These are phyloP conservation scores for Cordyceps pruinosa DNA, from an alignment of 2,329 filamentous ascomycete genomes.

Conservation along the genomic window DNA sequence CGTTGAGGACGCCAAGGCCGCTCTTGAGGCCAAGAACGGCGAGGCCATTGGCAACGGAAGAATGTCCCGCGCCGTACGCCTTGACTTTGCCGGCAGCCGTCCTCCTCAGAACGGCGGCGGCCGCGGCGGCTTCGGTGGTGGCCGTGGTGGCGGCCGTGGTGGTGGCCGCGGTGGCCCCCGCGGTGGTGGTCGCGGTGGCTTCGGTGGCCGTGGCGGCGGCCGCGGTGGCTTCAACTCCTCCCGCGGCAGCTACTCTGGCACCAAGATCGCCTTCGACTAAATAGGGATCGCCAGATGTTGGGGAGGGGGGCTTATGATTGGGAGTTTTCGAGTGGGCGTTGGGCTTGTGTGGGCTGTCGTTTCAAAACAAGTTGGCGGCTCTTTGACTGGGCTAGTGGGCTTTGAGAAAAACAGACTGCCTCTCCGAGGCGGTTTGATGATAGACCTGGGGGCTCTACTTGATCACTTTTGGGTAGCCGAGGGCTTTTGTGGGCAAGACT, in stretches of 20 bases:
- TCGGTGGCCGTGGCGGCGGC: conserved; percentile 45
- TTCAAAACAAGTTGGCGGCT: conserved; percentile 36
- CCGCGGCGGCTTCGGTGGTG: conserved; percentile 43
- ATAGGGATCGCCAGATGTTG: conserved; percentile 26
- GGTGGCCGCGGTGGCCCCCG: conserved; percentile 44
- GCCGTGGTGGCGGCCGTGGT: conserved; percentile 46
- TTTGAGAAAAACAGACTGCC: conserved; percentile 46
- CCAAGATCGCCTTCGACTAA: conserved; percentile 66
- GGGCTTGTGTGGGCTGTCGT: conserved; percentile 51
- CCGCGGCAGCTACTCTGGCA: conserved; percentile 52
- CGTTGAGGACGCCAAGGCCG: conserved; percentile 74
- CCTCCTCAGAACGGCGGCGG: conserved; percentile 49
- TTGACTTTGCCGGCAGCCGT: conserved; percentile 73
- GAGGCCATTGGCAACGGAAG: conserved; percentile 56
- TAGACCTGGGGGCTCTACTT: conserved; percentile 49
- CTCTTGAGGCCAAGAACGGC: conserved; percentile 64
- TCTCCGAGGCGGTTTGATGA: conserved; percentile 32
- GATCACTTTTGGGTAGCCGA: conserved; percentile 26
- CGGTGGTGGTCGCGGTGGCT: conserved; percentile 43
- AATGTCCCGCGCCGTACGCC: conserved; percentile 65
- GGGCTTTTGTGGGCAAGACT: conserved; percentile 33
- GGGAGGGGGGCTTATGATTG: conserved; percentile 37
- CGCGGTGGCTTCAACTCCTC: conserved; percentile 47
- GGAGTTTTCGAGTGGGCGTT: conserved; percentile 38
- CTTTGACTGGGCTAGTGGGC: conserved; percentile 39